Evolutionary conservation across 371 early-diverging fungal genomes (phyloP), one percentile per base, ranked within the genome.

Genomic region (Actinomortierella ambigua): DNA sequence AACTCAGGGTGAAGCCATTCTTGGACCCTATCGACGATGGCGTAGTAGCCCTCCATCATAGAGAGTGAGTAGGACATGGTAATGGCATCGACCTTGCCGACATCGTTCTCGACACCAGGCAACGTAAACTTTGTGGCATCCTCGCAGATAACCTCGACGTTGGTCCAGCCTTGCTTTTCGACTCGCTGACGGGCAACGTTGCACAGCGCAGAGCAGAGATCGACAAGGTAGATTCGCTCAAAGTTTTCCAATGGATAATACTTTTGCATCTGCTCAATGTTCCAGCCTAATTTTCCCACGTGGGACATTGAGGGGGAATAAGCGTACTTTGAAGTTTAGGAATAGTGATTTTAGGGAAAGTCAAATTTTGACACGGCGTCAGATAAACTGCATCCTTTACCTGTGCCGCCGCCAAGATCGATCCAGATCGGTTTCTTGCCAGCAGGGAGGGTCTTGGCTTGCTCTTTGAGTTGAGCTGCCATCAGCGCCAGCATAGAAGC

Each of bases 21-120:
- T 24, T 84, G 75, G 34, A 92, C 77, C 15, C 85, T 81, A 68
- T 93, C 93, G 18, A 94, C 79, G 14, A 92, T 84, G 13, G 90
- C 80, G 61, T 82, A 90, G 67, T 82, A 91, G 47, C 76, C 66
- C 41, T 91, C 92, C 70, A 94, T 91, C 95, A 94, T 94, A 2
- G 93, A 90, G 42, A 94, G 82, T n/a, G 93, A 91, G 79, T 94
- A 94, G 2, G 90, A 91, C 84, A 93, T 88, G 52, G 93, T 93
- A 26, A 94, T 80, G 22, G 93, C 67, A 34, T 89, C 87, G 27
- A 90, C 82, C 47, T 86, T 81, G 54, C 88, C 90, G n/a, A 83
- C 82, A 22, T 79, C 57, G 17, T 75, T 63, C 15, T 77, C 82
- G 44, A 83, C 65, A 17, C 82, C 84, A 18, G 92, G 88, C 24